Conservation (phyloP, 169 alveolate species). For the Babesia ovis region DNA sequence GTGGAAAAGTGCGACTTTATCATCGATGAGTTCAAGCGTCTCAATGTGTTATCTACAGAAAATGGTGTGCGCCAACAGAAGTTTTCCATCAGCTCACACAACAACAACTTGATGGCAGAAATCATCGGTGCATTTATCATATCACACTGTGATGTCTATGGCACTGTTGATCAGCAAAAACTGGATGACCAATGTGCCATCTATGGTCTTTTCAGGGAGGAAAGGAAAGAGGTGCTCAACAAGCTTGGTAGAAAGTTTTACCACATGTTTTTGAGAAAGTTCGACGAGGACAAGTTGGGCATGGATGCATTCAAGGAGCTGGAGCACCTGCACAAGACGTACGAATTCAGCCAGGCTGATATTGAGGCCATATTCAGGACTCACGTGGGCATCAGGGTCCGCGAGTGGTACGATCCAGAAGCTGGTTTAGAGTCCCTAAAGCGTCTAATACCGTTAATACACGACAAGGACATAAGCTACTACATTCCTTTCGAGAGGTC, state of each 20-base stretch:
- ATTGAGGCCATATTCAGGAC: slow-evolving; percentile 11
- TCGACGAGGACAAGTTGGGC: slow-evolving; percentile 22
- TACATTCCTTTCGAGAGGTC: slow-evolving; percentile 37
- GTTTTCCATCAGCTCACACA: slow-evolving; percentile 23
- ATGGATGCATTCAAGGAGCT: slow-evolving; percentile 40
- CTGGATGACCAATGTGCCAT: slow-evolving; percentile 35
- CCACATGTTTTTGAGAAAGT: slow-evolving; percentile 34
- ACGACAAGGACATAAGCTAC: slow-evolving; percentile 19
- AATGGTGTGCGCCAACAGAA: slow-evolving; percentile 4
- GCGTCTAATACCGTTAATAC: slow-evolving; percentile 3
- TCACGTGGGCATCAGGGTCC: slow-evolving; percentile 17
- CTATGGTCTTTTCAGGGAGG: slow-evolving; percentile 16
- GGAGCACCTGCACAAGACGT: slow-evolving; percentile 42
- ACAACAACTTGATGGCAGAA: neutral
- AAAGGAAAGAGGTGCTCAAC: slow-evolving; percentile 34
- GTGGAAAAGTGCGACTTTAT: slow-evolving; percentile 18
- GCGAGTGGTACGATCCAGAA: slow-evolving; percentile 45
- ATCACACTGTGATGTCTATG: slow-evolving; percentile 23
- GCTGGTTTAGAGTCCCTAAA: slow-evolving; percentile 38
- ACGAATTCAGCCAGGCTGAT: slow-evolving; percentile 25
- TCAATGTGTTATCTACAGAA: neutral
- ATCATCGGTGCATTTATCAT: slow-evolving; percentile 41
- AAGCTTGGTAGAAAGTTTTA: slow-evolving; percentile 40
- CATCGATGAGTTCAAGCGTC: slow-evolving; percentile 26
- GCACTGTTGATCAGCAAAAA: slow-evolving; percentile 38